Evolutionary conservation across 306 rosid genomes (phyloP).

Genomic region (Fagus sylvatica): DNA sequence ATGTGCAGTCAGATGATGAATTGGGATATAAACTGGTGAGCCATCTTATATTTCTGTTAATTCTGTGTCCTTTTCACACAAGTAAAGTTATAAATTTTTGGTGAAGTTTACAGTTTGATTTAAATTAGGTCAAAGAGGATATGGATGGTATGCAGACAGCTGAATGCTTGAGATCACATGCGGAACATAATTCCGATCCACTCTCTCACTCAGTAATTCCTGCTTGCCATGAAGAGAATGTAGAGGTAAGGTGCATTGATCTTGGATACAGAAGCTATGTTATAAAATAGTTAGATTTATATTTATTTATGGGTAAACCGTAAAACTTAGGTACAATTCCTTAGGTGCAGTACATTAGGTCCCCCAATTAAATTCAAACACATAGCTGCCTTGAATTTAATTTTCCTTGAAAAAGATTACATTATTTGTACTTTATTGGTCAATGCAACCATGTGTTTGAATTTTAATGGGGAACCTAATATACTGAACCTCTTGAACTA

Average conservation of each 20-base stretch:
- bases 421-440: no score
- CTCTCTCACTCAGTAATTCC: constrained; percentile 28
- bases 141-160: constrained; percentile 21
- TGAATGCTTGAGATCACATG: constrained; percentile 31
- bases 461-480: no score
- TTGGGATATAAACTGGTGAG: constrained; percentile 51
- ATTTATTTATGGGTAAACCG: not conserved
- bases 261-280: not conserved
- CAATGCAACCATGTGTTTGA: no score
- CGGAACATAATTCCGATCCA: constrained; percentile 26
- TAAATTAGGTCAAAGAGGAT: constrained; percentile 40
- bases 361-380: no score
- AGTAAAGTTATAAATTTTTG: constrained; percentile 2
- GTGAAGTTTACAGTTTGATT: constrained; percentile 24
- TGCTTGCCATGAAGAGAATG: constrained; percentile 31
- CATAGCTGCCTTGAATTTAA: no score
- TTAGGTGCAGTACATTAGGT: no score
- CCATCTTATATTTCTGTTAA: constrained; percentile 24
- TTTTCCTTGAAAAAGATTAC: no score
- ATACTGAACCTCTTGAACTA: no score
- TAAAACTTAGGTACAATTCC: no score
- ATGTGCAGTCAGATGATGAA: constrained; percentile 33
- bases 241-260: constrained; percentile 24
- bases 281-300: not conserved
- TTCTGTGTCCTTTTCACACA: constrained; percentile 16